Evolutionary conservation across 2,329 filamentous ascomycete species (phyloP), one percentile per base, ranked within the genome.

Genomic region (Trichoderma gracile): DNA sequence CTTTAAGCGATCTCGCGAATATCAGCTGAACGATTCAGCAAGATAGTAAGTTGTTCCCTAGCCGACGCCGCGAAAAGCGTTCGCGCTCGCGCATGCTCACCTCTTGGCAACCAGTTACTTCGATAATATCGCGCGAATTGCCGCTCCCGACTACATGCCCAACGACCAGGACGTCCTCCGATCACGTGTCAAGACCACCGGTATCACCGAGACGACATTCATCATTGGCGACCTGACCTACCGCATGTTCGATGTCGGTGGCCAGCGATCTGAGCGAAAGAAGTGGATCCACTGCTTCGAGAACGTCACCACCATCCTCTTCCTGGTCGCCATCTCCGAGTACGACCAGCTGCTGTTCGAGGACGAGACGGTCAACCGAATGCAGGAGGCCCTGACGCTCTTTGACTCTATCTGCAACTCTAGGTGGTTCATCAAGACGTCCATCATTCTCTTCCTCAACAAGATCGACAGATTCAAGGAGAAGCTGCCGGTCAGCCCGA

Each of bases 211-310:
- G 81, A 97, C 93, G 23, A 95, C 91, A 38, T 97, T 97, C 80
- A 95, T 95, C 76, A 96, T 96, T 70, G 93, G 92, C 70, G 91
- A 97, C 73, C 83, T 97, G 69, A 97, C 93, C 65, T 97, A 97
- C 82, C 88, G 93, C 70, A 97, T 97, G 93, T 97, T 97, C 79
- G 93, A 97, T 74, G 93, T 97, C 52, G 93, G 93, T 84, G 94
- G 93, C 69, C 93, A 97, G 80, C 87, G 93, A 77, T 97, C 92
- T 7, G 93, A 97, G 80, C 89, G 93, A 76, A 97, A 97, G 90
- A 97, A 97, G 87, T 97, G 93, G 93, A 97, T 97, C 72, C 93
- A 97, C 82, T 97, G 93, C 82, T 97, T 97, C 79, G 93, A 97
- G 82, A 97, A 97, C 73, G 93, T 97, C 73, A 97, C 93, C 9